phyloP scores from a whole-genome alignment of 768 basidiomycete species.

The Kwoniella heveanensis region DNA sequence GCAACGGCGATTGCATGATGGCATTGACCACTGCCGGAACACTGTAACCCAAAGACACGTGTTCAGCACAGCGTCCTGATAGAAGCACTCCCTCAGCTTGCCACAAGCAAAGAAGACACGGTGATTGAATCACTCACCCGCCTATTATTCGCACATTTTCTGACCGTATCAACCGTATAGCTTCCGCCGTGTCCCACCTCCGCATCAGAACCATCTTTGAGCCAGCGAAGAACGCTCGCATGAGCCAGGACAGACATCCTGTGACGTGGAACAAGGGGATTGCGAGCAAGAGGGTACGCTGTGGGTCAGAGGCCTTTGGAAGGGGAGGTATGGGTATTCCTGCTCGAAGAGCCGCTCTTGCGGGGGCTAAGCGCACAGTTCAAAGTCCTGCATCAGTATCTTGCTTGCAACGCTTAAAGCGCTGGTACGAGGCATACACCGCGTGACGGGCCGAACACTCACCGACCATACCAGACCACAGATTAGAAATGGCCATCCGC shows the following conservation, averaged over 20 bases:
- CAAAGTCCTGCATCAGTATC: too few relatives aligned
- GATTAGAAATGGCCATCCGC: conserved; percentile 47
- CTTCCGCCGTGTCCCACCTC: conserved; percentile 41
- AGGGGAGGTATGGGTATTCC: conserved; percentile 37
- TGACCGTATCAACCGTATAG: conserved; percentile 33
- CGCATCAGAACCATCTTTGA: conserved; percentile 45
- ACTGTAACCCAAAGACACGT: conserved; percentile 14
- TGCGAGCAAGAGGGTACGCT: conserved; percentile 43
- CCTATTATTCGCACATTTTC: conserved; percentile 46
- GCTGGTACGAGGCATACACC: too few relatives aligned
- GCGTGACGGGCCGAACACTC: conserved; percentile 11
- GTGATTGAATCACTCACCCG: conserved; percentile 48
- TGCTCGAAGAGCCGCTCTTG: conserved; percentile 42
- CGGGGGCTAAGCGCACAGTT: conserved; percentile 39
- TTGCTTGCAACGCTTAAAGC: too few relatives aligned
- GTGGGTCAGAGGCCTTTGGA: conserved; percentile 32
- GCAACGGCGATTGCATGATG: conserved; percentile 33
- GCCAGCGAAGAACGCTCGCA: conserved; percentile 48
- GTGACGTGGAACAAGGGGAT: conserved; percentile 53
- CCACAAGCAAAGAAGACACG: too few relatives aligned
- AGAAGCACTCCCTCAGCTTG: too few relatives aligned
- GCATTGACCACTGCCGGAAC: conserved; percentile 47
- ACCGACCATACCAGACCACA: conserved; percentile 50
- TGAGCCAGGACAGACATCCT: conserved; percentile 48
- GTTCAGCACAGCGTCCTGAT: neutral